Evolutionary conservation across 2,329 filamentous ascomycete genomes (phyloP), one percentile per base, ranked within the genome.

Genomic region (Trichophyton mentagrophytes): DNA sequence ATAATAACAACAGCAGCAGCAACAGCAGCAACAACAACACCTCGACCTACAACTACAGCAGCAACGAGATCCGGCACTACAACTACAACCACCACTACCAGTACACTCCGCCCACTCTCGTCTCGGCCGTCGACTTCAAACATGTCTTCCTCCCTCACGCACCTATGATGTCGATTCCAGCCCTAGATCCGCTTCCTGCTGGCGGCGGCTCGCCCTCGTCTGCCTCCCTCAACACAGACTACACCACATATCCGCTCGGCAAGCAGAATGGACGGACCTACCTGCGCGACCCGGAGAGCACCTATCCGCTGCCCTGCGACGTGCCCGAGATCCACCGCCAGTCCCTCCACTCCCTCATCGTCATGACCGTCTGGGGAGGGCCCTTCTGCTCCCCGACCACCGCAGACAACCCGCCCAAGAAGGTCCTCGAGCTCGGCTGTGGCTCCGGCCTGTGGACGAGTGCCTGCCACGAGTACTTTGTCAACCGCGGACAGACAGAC

Each of bases 361-460:
- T 90, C 58, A 86, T 89, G 66, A 85, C 89, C 69, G 82, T 95
- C 38, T 90, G 93, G 67, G 89, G 90, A 51, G 84, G 84, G 9
- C 88, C 90, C 0, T 81, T 93, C 61, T 91, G 88, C 73, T 87
- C 86, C 7, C 85, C 87, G 0, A 78, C 79, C 33, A 80, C 89
- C 60, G 76, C 80, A 49, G 80, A 83, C 64, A 83, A 83, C 55
- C 85, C 88, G 20, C 91, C 91, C 0, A 81, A 80, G 67, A 85
- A 85, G 65, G 86, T 97, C 30, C 79, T 97, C 25, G 92, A 97
- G 69, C 75, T 96, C 38, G 90, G 86, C 33, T 97, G 92, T 72
- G 91, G 91, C 17, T 87, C 87, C 20, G 92, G 85, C 25, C 88
- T 95, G 70, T 96, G 91, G 91, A 91, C 88, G 67, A 86, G 88